Conservation (phyloP, 352 stramenopile species). For the Phytophthora fragariaefolia region DNA sequence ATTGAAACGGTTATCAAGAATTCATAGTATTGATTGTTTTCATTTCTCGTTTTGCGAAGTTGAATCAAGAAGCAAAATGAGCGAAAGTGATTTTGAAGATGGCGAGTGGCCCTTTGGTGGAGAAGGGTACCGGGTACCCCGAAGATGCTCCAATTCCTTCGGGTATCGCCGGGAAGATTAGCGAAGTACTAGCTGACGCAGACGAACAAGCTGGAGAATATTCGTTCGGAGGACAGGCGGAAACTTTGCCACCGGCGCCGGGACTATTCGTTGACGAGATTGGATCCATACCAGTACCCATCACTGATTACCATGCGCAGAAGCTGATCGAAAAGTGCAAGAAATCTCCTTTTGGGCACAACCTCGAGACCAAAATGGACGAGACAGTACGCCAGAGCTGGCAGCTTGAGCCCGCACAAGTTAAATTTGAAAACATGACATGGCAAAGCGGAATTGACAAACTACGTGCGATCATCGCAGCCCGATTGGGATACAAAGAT, state of each 20-base stretch:
- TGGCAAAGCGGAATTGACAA: neutral
- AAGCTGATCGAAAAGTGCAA: constrained; percentile 8
- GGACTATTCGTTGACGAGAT: constrained; percentile 11
- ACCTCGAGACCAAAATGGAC: constrained; percentile 18
- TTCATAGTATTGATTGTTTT: too few relatives aligned
- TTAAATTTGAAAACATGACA: neutral
- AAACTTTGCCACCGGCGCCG: neutral
- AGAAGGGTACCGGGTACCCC: neutral
- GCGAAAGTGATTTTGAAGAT: neutral
- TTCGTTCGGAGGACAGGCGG: constrained; percentile 7
- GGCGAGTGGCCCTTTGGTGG: constrained; percentile 9
- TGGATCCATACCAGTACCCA: constrained; percentile 13
- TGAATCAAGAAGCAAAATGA: neutral
- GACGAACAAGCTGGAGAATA: constrained; percentile 4
- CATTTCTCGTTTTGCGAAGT: too few relatives aligned
- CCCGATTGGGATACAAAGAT: constrained; percentile 14
- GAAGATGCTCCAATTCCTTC: constrained; percentile 4
- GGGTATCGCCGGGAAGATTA: constrained; percentile 5
- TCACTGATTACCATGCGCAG: constrained; percentile 2
- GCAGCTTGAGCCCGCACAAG: constrained; percentile 6
- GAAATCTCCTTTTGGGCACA: constrained; percentile 32
- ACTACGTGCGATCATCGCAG: constrained; percentile 1
- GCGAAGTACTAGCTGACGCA: constrained; percentile 5
- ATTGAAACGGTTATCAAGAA: too few relatives aligned
- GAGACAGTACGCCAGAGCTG: constrained; percentile 23